phyloP scores from a whole-genome alignment of 208 protist species.

The Crithidia bombi region DNA sequence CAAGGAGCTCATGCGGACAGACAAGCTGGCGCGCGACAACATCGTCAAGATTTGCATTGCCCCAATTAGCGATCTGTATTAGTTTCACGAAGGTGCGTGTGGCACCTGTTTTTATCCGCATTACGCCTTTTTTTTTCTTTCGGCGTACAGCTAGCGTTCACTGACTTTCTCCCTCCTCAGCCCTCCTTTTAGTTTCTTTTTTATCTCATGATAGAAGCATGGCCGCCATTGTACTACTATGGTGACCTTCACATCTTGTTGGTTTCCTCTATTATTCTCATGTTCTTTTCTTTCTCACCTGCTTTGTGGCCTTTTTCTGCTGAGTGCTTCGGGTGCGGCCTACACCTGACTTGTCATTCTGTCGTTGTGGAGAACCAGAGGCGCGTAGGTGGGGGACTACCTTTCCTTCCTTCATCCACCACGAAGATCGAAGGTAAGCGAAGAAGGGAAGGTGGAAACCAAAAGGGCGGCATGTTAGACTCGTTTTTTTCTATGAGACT shows the following conservation, averaged over 20 bases:
- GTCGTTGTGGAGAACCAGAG: too few species aligned
- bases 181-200: slow-evolving; percentile 8
- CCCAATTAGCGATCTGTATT: slow-evolving; percentile 77
- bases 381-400: too few species aligned
- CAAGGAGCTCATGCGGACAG: slow-evolving; percentile 66
- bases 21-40: slow-evolving; percentile 70
- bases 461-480: too few species aligned
- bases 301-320: too few species aligned
- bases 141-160: not conserved
- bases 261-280: slow-evolving; percentile 2
- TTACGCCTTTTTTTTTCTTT: slow-evolving; percentile 2
- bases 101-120: not conserved
- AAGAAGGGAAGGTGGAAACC: too few species aligned
- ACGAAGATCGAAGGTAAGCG: too few species aligned
- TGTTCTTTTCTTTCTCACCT: not conserved
- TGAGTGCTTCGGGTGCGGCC: too few species aligned
- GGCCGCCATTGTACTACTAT: slow-evolving; percentile 6
- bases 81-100: too few species aligned
- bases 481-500: too few species aligned
- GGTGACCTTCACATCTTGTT: not conserved
- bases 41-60: slow-evolving; percentile 74
- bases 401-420: too few species aligned
- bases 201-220: not conserved
- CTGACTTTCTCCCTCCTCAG: not conserved
- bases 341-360: too few species aligned